phyloP scores from a whole-genome alignment of 2,329 filamentous ascomycete genomes.

The Beauveria bassiana region DNA sequence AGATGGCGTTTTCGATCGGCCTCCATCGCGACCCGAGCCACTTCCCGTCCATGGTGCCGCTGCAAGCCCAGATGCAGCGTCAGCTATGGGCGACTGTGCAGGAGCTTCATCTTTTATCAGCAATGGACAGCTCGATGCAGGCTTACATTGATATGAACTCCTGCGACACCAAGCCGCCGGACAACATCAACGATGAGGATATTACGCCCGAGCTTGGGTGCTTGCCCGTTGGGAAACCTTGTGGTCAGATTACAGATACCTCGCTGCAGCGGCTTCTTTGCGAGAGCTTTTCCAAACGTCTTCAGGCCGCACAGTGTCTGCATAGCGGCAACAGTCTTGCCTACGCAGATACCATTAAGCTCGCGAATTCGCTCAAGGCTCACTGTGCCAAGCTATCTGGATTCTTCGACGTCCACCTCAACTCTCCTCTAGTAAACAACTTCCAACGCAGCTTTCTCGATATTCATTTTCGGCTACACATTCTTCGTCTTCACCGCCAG shows the following conservation, averaged over 20 bases:
- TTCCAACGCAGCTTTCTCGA: conserved; percentile 6
- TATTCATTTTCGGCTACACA: not conserved
- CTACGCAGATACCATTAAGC: not conserved
- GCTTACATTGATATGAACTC: not conserved
- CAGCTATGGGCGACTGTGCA: conserved; percentile 5
- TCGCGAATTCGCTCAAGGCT: not conserved
- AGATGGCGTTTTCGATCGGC: conserved; percentile 4
- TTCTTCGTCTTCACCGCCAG: conserved; percentile 1
- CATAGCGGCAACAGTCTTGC: not conserved
- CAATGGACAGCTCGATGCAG: conserved; percentile 1
- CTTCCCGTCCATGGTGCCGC: not conserved
- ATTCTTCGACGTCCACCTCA: not conserved
- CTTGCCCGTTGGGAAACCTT: not conserved
- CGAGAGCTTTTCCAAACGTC: not conserved
- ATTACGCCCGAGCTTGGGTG: not conserved
- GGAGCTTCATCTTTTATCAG: not conserved
- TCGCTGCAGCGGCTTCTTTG: not conserved
- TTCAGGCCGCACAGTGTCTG: not conserved
- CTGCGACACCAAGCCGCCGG: conserved; percentile 3
- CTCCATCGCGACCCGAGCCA: conserved; percentile 7
- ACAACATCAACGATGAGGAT: not conserved
- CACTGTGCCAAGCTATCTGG: not conserved
- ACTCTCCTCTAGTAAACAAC: not conserved
- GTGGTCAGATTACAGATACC: not conserved
- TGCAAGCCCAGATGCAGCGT: not conserved